Conservation (phyloP, 805 yeast species). For the Lipomyces starkeyi region DNA sequence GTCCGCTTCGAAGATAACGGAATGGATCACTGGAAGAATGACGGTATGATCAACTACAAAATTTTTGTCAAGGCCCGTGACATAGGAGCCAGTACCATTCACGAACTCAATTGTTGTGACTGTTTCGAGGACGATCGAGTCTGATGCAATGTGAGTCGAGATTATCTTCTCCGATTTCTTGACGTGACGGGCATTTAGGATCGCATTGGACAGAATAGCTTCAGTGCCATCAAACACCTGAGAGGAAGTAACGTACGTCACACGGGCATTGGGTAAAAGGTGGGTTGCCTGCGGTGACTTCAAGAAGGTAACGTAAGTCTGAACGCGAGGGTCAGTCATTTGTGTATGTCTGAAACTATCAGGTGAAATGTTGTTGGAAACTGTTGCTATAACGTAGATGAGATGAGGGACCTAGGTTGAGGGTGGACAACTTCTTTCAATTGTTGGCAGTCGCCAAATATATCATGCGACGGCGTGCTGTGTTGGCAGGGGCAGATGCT, state of each 20-base stretch:
- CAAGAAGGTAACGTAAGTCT: slow-evolving; percentile 27
- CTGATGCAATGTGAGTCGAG: slow-evolving; percentile 32
- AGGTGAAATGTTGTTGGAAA: neutral
- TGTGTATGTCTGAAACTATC: neutral
- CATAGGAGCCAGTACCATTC: slow-evolving; percentile 41
- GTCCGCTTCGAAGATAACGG: slow-evolving; percentile 26
- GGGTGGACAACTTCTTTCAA: neutral
- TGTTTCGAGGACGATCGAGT: slow-evolving; percentile 40
- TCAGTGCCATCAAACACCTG: slow-evolving; percentile 29
- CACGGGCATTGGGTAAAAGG: slow-evolving; percentile 12
- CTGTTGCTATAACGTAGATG: neutral
- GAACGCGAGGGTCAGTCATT: slow-evolving; percentile 1
- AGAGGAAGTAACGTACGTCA: slow-evolving; percentile 39
- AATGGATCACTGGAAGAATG: slow-evolving; percentile 35
- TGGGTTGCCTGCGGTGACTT: slow-evolving; percentile 14
- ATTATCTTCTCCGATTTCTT: slow-evolving; percentile 34
- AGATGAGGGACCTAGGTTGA: neutral
- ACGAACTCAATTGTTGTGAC: slow-evolving; percentile 40
- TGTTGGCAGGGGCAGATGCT: too few relatives aligned
- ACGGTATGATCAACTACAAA: slow-evolving; percentile 41
- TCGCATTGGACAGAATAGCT: slow-evolving; percentile 36
- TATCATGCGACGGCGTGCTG: neutral
- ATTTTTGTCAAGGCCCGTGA: slow-evolving; percentile 41
- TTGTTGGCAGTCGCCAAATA: neutral
- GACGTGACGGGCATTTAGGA: slow-evolving; percentile 32